Conservation (phyloP, 768 basidiomycete species). For the Podaxis sp. region DNA sequence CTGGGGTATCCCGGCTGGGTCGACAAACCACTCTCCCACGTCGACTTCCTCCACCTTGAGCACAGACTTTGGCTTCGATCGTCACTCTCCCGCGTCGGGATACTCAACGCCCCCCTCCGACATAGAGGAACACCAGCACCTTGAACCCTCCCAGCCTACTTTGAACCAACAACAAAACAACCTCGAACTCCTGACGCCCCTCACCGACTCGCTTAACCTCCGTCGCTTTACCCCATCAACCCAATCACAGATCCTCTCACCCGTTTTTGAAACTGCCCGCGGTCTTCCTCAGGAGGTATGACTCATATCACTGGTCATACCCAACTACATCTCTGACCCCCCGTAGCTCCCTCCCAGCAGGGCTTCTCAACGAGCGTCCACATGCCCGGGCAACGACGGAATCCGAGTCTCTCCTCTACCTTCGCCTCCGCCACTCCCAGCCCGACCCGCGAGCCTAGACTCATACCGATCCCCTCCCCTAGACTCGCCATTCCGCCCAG, state of each 20-base stretch:
- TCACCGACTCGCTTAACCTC: background rate
- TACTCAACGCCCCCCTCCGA: background rate
- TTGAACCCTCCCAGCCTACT: background rate
- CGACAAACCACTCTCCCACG: background rate
- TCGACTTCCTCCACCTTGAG: background rate
- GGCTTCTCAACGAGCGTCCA: background rate
- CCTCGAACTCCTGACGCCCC: background rate
- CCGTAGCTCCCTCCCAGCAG: background rate
- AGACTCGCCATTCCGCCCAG: no score
- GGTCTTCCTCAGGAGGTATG: background rate
- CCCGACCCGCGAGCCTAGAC: background rate
- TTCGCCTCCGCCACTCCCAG: background rate
- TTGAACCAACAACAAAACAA: background rate
- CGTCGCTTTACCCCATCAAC: background rate
- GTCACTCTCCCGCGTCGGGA: background rate
- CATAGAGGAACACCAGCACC: background rate
- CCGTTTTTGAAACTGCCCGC: background rate
- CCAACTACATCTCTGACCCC: background rate
- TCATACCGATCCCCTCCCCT: background rate
- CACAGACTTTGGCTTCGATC: background rate
- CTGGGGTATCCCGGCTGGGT: background rate
- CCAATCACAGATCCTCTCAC: background rate
- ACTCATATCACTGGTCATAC: background rate
- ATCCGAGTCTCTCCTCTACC: background rate
- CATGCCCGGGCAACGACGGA: background rate